Percentiles rank a stretch among this genome's conserved stretches.
phyloP scores from a whole-genome alignment of 768 basidiomycete genomes.

The Kondoa subrosea region DNA sequence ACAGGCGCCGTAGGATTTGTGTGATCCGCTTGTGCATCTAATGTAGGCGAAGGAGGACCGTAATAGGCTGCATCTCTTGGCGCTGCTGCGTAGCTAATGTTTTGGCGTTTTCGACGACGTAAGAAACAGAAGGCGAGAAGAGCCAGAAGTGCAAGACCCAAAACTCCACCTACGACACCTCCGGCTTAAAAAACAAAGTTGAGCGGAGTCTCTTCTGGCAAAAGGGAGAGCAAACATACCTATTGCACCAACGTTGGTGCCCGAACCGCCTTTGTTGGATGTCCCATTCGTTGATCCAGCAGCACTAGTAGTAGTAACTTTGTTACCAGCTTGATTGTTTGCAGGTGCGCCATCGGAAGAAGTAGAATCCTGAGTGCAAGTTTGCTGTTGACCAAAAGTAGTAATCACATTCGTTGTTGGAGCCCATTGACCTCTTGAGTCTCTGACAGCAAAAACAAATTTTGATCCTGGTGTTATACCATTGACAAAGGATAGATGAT shows the following conservation, averaged over 20 bases:
- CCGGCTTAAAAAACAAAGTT: too few species aligned
- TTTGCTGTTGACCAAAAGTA: background rate
- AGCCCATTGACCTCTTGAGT: conserved; percentile 5
- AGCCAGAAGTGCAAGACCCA: background rate
- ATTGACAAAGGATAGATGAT: background rate
- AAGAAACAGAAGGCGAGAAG: background rate
- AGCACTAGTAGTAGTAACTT: background rate
- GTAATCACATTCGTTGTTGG: background rate
- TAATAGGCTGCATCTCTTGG: background rate
- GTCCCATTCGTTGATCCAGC: background rate
- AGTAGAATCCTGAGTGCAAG: background rate
- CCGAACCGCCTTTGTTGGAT: background rate
- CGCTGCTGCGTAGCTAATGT: background rate
- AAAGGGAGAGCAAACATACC: too few species aligned
- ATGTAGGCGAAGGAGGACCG: background rate
- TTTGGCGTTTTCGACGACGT: background rate
- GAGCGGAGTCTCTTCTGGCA: too few species aligned
- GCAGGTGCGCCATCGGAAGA: background rate
- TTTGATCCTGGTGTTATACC: background rate
- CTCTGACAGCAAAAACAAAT: background rate
- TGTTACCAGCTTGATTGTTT: background rate
- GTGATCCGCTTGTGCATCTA: background rate
- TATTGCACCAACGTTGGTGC: background rate
- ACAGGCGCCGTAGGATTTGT: background rate
- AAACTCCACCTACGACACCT: conserved; percentile 3